phyloP scores from a whole-genome alignment of 495 filamentous ascomycete genomes.

The Aspergillus sparsus region DNA sequence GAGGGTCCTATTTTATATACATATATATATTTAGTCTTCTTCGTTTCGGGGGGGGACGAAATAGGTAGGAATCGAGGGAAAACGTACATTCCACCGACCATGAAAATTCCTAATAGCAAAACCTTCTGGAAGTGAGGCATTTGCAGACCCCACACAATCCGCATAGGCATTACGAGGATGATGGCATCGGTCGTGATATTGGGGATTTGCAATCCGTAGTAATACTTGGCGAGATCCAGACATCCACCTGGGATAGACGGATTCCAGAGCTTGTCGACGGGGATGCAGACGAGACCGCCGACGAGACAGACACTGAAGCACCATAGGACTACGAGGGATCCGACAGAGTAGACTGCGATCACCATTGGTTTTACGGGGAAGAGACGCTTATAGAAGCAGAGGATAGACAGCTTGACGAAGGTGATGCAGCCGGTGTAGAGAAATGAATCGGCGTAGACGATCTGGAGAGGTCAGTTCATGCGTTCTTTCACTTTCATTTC shows the following conservation, averaged over 20 bases:
- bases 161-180: conserved; percentile 36
- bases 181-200: conserved; percentile 41
- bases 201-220: conserved; percentile 35
- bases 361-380: no score
- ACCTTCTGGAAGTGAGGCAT: conserved; percentile 26
- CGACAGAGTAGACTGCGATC: no score
- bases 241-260: conserved; percentile 27
- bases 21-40: background rate
- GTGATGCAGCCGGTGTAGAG: no score
- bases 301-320: no score
- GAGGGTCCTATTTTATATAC: background rate
- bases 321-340: no score
- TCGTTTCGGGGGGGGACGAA: background rate
- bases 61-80: no score
- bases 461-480: no score
- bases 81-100: conserved; percentile 29
- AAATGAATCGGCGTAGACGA: no score
- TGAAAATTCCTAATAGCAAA: conserved; percentile 24
- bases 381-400: no score
- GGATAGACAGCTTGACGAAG: no score
- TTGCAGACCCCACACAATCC: conserved; percentile 26
- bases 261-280: conserved; percentile 26
- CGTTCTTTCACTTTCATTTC: no score
- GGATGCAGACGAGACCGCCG: no score
- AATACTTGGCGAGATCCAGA: conserved; percentile 30